These are phyloP conservation scores for Saccharata proteae DNA, from an alignment of 2,329 filamentous ascomycete species.

Conservation along the genomic window DNA sequence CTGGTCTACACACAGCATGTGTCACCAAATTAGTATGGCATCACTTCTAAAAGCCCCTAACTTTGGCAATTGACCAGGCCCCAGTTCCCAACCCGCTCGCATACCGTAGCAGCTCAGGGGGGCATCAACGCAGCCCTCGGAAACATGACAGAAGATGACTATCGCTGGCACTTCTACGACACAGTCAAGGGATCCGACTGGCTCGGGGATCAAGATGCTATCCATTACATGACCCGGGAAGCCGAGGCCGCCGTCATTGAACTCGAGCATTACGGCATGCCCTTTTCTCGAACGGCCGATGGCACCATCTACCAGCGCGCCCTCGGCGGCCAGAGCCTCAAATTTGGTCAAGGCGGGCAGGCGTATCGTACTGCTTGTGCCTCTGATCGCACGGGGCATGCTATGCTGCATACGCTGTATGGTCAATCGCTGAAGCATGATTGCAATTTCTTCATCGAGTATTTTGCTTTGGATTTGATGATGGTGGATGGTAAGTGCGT, in stretches of 20 bases:
- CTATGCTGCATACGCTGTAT: constrained; percentile 39
- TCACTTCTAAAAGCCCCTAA: neutral
- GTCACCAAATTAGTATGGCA: constrained; percentile 42
- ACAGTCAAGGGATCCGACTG: constrained; percentile 48
- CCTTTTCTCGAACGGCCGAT: constrained; percentile 37
- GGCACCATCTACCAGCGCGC: constrained; percentile 38
- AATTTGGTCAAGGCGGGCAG: constrained; percentile 37
- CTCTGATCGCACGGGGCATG: constrained; percentile 37
- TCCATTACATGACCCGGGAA: constrained; percentile 48
- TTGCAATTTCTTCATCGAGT: constrained; percentile 40
- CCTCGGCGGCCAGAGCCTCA: constrained; percentile 34
- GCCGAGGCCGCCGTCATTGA: constrained; percentile 43
- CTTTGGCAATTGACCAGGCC: neutral
- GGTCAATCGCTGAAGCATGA: constrained; percentile 37
- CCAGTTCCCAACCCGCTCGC: constrained; percentile 47
- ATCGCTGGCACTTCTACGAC: constrained; percentile 50
- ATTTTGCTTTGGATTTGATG: constrained; percentile 37
- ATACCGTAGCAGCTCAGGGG: constrained; percentile 56
- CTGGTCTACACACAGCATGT: constrained; percentile 53
- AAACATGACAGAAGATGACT: constrained; percentile 45
- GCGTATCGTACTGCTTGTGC: constrained; percentile 36
- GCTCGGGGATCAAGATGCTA: constrained; percentile 48
- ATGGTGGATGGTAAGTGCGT: constrained; percentile 37
- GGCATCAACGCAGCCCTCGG: constrained; percentile 49
- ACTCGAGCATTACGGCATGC: constrained; percentile 43